phyloP scores from a whole-genome alignment of 352 stramenopile species.

The Phytophthora boehmeriae region DNA sequence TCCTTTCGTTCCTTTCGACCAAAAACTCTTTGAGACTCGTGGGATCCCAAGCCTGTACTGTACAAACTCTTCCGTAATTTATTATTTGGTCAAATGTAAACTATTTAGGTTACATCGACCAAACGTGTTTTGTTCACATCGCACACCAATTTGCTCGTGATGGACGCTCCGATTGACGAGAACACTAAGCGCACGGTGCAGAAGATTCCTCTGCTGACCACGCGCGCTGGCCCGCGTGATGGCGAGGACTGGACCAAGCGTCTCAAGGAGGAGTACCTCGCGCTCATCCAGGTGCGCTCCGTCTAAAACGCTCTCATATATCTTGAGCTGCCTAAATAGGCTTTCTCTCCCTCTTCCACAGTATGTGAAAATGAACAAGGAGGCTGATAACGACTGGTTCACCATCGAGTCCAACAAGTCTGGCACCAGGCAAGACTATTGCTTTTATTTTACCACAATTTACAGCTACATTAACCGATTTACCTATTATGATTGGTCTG shows the following conservation, averaged over 20 bases:
- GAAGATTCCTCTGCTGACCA: constrained; percentile 85
- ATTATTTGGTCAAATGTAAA: not conserved
- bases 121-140: not conserved
- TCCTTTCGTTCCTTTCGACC: too few species aligned
- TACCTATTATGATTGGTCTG: not conserved
- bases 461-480: not conserved
- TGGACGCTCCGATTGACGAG: constrained; percentile 86
- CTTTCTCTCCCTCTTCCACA: constrained; percentile 12
- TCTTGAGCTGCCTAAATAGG: not conserved
- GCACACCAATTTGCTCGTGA: constrained; percentile 9
- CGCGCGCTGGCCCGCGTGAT: constrained; percentile 78
- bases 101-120: not conserved
- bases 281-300: constrained; percentile 69
- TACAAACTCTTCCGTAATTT: too few species aligned
- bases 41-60: too few species aligned
- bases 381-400: constrained; percentile 91
- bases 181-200: constrained; percentile 82
- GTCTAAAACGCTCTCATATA: too few species aligned
- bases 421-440: constrained; percentile 52
- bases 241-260: constrained; percentile 81
- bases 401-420: constrained; percentile 87
- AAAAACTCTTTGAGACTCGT: too few species aligned
- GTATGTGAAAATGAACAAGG: constrained; percentile 92
- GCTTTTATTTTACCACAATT: not conserved
- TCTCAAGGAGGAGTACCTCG: constrained; percentile 88